phyloP scores from a whole-genome alignment of 2,329 filamentous ascomycete species.

The Sporothrix phasma region DNA sequence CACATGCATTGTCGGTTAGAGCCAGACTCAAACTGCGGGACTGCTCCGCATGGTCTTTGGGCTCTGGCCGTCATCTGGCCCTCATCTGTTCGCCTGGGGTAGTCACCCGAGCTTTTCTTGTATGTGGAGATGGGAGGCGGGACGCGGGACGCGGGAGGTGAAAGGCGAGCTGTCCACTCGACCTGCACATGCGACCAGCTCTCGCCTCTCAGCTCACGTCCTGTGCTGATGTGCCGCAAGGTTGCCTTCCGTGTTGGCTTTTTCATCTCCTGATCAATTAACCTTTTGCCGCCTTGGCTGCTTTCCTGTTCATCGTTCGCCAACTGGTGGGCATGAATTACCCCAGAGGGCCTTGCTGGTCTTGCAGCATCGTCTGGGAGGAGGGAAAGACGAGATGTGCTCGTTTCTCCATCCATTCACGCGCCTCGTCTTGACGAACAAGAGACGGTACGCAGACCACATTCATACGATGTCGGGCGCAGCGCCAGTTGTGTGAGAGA shows the following conservation, averaged over 20 bases:
- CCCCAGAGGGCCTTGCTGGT: too few relatives aligned
- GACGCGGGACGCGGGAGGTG: too few relatives aligned
- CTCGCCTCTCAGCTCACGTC: neutral
- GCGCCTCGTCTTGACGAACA: neutral
- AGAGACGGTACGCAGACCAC: neutral
- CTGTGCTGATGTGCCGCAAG: neutral
- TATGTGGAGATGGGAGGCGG: neutral
- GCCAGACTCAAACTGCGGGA: neutral
- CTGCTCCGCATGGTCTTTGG: neutral
- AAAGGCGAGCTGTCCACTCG: neutral
- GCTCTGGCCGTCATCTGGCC: neutral
- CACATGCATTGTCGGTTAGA: too few relatives aligned
- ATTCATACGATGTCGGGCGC: too few relatives aligned
- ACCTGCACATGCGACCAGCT: neutral
- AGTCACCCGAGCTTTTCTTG: neutral
- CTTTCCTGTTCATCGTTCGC: too few relatives aligned
- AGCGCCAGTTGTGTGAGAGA: too few relatives aligned
- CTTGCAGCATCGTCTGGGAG: neutral
- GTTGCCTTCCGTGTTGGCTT: neutral
- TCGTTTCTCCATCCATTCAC: neutral
- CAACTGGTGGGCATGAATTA: too few relatives aligned
- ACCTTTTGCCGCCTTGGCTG: neutral
- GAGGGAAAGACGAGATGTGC: neutral
- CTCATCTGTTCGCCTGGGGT: too few relatives aligned
- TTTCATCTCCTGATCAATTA: neutral